phyloP scores from a whole-genome alignment of 176 grass and related monocot genomes.

The Lolium multiflorum region DNA sequence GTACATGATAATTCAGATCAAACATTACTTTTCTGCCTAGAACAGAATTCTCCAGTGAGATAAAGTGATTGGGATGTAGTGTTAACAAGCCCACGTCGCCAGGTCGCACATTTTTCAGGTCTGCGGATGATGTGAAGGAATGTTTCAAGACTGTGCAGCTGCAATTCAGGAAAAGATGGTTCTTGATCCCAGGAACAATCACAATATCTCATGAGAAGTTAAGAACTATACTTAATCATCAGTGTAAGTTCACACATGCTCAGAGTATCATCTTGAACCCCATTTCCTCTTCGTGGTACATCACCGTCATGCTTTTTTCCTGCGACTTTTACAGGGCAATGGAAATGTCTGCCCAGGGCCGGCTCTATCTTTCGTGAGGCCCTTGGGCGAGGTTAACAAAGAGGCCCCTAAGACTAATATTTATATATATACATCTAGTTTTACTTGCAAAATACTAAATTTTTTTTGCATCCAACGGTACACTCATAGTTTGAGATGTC shows the following conservation, averaged over 20 bases:
- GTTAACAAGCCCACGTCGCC: too few species aligned
- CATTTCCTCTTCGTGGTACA: background rate
- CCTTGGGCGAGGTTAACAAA: too few species aligned
- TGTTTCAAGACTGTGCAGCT: conserved; percentile 73
- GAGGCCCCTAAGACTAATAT: too few species aligned
- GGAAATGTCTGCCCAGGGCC: conserved; percentile 39
- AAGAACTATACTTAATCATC: conserved; percentile 80
- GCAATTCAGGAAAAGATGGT: conserved; percentile 71
- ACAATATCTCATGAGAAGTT: conserved; percentile 69
- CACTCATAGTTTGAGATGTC: too few species aligned
- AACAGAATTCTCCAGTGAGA: conserved; percentile 72
- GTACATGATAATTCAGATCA: conserved; percentile 72
- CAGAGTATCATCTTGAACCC: background rate
- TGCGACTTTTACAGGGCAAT: too few species aligned
- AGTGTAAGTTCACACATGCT: conserved; percentile 55
- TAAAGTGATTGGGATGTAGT: too few species aligned
- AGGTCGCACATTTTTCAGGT: conserved; percentile 47
- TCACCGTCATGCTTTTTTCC: too few species aligned
- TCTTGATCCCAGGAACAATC: conserved; percentile 65
- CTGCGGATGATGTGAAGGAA: conserved; percentile 70
- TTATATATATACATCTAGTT: too few species aligned
- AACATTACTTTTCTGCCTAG: conserved; percentile 80
- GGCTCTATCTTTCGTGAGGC: too few species aligned
- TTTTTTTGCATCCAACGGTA: too few species aligned
- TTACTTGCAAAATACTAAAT: too few species aligned